Evolutionary conservation across 805 yeast species (phyloP), one percentile per base, ranked within the genome.

Genomic region (Candida adriatica): DNA sequence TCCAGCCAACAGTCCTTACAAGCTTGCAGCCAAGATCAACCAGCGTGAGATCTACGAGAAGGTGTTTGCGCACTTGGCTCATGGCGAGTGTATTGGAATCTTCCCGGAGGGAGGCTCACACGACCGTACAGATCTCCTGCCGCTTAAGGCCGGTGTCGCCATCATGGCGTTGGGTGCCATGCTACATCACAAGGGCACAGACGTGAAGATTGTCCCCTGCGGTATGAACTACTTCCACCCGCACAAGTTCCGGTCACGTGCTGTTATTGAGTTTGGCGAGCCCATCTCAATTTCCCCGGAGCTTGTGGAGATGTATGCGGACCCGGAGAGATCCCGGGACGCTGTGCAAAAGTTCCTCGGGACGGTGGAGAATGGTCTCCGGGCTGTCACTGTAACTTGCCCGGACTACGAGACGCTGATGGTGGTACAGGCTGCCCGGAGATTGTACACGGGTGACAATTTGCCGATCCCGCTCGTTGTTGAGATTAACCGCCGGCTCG

Each of bases 71-170:
- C 95, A 86, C 55, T 66, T 92, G 41, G 70, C 84, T 13, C 69
- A 74, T 37, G 87, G 92, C 25, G 75, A 83, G 35, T 84, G 94
- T 41, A 60, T 92, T 21, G 97, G 97, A 8, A 84, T 92, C 27
- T 92, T 87, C 62, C 96, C 98, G 7, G 98, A 92, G 63, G 98
- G 98, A 37, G 98, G 98, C 1, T 86, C 96, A 9, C 98, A 90
- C 51, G 98, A 90, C 56, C 69, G 98, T 44, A 78, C 97, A 0
- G 94, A 86, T 41, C 59, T 90, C 45, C 66, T 90, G 30, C 98
- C 98, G 0, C 64, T 90, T 45, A 90, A 92, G 53, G 96, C 97
- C 1, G 98, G 98, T 41, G 96, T 92, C 7, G 96, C 96, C 3
- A 82, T 90, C 35, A 92, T 90, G 97, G 98, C 97, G 0, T 65